Evolutionary conservation across 306 rosid species (phyloP).

Genomic region (Argentina anserina): DNA sequence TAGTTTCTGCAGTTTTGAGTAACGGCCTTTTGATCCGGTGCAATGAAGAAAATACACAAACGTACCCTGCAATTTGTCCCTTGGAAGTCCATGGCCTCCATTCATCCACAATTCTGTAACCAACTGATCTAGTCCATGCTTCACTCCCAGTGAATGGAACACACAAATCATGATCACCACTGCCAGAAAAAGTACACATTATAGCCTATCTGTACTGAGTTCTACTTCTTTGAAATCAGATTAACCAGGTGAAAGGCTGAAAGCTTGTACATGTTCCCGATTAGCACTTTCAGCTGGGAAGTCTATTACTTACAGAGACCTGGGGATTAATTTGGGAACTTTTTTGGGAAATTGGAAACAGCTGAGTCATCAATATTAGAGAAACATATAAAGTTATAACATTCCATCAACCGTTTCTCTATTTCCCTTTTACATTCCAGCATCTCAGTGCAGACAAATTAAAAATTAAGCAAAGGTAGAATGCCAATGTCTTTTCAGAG

Average conservation of each 20-base stretch:
- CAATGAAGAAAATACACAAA: neutral
- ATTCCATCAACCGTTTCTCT: neutral
- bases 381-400: neutral
- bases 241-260: neutral
- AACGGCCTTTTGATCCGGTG: neutral
- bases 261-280: neutral
- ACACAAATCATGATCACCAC: slow-evolving; percentile 97
- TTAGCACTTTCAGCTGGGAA: neutral
- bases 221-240: neutral
- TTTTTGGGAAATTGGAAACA: neutral
- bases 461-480: neutral
- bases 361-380: neutral
- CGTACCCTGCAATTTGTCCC: slow-evolving; percentile 82
- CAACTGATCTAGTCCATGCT: slow-evolving; percentile 85
- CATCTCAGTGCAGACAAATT: neutral
- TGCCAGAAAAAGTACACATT: slow-evolving; percentile 18
- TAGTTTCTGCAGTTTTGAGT: neutral
- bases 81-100: slow-evolving; percentile 89
- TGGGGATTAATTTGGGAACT: neutral
- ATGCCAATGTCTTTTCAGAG: neutral
- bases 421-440: neutral
- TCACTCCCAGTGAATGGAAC: slow-evolving; percentile 83
- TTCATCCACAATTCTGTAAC: slow-evolving; percentile 66
- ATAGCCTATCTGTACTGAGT: neutral
- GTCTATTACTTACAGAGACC: neutral